A percentile compares a stretch with the other conserved stretches of the same genome.
These are phyloP conservation scores for Paramarasmius palmivorus DNA, from an alignment of 1,284 basidiomycete genomes.

Conservation along the genomic window DNA sequence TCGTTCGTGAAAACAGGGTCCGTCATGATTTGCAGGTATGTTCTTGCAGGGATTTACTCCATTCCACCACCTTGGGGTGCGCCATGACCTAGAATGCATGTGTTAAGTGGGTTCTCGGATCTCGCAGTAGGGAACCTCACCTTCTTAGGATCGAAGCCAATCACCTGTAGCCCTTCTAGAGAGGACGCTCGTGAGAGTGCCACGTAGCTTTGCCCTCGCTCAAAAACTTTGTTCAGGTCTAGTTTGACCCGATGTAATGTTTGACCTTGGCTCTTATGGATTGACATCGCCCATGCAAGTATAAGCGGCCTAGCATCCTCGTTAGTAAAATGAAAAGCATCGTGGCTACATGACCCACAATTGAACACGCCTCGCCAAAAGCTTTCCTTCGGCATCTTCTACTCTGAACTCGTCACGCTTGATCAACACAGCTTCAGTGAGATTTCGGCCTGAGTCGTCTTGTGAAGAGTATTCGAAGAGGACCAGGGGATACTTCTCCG, in stretches of 20 bases:
- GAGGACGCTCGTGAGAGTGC: slow-evolving; percentile 83
- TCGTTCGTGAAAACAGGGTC: too few species aligned
- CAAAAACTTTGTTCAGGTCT: slow-evolving; percentile 65
- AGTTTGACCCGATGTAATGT: slow-evolving; percentile 69
- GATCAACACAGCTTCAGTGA: slow-evolving; percentile 48
- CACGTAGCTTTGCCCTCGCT: slow-evolving; percentile 84
- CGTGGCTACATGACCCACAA: slow-evolving; percentile 14
- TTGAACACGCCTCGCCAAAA: slow-evolving; percentile 60
- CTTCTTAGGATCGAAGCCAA: slow-evolving; percentile 72
- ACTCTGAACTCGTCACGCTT: slow-evolving; percentile 66
- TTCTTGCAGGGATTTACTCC: slow-evolving; percentile 35
- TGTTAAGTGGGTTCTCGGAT: not conserved
- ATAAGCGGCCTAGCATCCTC: slow-evolving; percentile 51
- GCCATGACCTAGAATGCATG: slow-evolving; percentile 42
- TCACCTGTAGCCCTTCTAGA: slow-evolving; percentile 77
- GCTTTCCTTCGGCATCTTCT: slow-evolving; percentile 66
- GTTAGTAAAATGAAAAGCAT: not conserved
- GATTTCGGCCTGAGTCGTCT: slow-evolving; percentile 39
- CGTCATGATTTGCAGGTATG: too few species aligned
- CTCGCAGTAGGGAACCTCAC: slow-evolving; percentile 33
- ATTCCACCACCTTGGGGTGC: slow-evolving; percentile 50
- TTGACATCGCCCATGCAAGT: slow-evolving; percentile 77
- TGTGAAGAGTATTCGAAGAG: slow-evolving; percentile 58
- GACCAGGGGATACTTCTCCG: slow-evolving; percentile 51
- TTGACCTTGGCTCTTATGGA: slow-evolving; percentile 82